Conservation (phyloP, 2,329 filamentous ascomycete species). For the Colletotrichum echinochloae region DNA sequence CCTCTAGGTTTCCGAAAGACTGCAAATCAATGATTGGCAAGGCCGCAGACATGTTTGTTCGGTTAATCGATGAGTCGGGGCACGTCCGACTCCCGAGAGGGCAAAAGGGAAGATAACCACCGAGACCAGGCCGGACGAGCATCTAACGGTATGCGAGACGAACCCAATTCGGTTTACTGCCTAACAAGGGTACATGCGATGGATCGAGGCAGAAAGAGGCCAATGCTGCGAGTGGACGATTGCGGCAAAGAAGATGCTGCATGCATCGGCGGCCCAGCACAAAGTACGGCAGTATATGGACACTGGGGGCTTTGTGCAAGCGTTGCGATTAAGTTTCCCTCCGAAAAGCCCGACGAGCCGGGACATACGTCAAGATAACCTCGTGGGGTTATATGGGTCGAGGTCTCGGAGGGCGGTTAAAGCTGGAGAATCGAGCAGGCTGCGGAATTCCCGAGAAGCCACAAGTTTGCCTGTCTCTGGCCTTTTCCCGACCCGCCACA, state of each 20-base stretch:
- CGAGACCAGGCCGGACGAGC: not conserved
- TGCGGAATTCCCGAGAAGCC: not conserved
- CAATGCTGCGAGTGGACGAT: not conserved
- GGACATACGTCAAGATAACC: not conserved
- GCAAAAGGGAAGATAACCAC: not conserved
- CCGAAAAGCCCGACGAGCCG: not conserved
- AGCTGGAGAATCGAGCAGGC: slow-evolving; percentile 11
- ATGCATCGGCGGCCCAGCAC: not conserved
- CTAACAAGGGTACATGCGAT: not conserved
- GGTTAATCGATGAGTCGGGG: not conserved
- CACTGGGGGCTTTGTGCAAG: not conserved
- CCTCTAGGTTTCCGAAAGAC: slow-evolving; percentile 21
- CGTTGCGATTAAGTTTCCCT: not conserved
- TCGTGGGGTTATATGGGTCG: not conserved
- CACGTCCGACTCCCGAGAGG: not conserved
- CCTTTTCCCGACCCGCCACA: not conserved
- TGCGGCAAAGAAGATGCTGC: not conserved
- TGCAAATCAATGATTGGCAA: slow-evolving; percentile 37
- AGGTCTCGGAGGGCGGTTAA: slow-evolving; percentile 7
- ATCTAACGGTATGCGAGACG: not conserved
- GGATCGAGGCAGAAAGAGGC: not conserved
- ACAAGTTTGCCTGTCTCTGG: slow-evolving; percentile 1
- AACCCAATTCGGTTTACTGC: not conserved
- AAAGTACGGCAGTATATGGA: no score
- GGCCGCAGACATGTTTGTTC: slow-evolving; percentile 22